Base-by-base conservation (phyloP, 2,329 filamentous ascomycete genomes). In the Ceratocystis variospora region DNA sequence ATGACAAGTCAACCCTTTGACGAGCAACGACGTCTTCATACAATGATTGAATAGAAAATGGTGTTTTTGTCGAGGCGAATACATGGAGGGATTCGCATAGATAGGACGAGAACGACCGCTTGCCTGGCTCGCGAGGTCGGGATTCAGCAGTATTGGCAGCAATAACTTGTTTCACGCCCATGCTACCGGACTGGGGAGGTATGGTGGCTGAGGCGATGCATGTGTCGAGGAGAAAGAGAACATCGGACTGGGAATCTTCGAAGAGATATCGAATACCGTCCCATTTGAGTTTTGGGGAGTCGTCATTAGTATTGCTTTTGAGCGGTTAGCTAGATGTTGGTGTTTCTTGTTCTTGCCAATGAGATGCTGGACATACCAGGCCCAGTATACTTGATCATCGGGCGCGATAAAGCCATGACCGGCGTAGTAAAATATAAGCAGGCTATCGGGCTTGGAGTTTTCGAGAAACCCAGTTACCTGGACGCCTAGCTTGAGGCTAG, bases 331-430 rank as follows among this genome's bases (percentile, higher is more conserved):
- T 64, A 67, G 62, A 81, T 72, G 80, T 77, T 75, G 41, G 22
- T 17, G 41, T 31, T 15, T 37, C 17, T 62, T 57, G 28, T 33
- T 37, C n/a, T 46, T 53, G 12, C 22, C 44, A n/a, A 31, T 4
- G 55, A 25, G 17, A 31, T 33, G 33, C 17, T 31, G 25, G 33
- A 68, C 83, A 77, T 78, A 87, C 84, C 82, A 83, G 67, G 84
- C 83, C 84, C 84, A 87, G 73, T 85, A 86, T 31, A 86, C 76
- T 73, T 86, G 82, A 70, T 80, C 80, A 72, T 87, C 82, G 10
- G 77, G 70, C n/a, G 80, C 80, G 48, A 82, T 75, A 70, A 80
- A 85, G 69, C 83, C 82, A 71, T 85, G 77, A 37, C 84, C 84
- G 69, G 81, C 81, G 72, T 87, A 87, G 72, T 86, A 86, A 69